These are phyloP conservation scores for Penicillium palitans DNA, from an alignment of 2,329 filamentous ascomycete genomes.

Conservation along the genomic window DNA sequence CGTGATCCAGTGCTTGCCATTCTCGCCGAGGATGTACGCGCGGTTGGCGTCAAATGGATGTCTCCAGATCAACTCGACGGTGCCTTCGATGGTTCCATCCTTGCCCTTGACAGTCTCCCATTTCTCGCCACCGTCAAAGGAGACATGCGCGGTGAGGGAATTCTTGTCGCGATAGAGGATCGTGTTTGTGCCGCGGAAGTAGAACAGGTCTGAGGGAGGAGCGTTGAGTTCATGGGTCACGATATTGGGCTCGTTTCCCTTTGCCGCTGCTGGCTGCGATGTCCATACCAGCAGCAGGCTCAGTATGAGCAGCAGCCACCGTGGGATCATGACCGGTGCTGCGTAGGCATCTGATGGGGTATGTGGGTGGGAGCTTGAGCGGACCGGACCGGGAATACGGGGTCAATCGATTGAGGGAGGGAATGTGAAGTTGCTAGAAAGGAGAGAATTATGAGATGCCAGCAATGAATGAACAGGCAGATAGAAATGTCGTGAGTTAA, in stretches of 20 bases:
- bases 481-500: neutral
- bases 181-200: slow-evolving; percentile 86
- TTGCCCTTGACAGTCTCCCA: slow-evolving; percentile 69
- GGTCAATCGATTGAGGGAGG: slow-evolving; percentile 2
- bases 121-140: slow-evolving; percentile 73
- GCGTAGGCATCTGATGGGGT: slow-evolving; percentile 32
- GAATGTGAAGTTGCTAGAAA: neutral
- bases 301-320: slow-evolving; percentile 49
- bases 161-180: slow-evolving; percentile 71
- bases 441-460: neutral
- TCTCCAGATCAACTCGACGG: slow-evolving; percentile 63
- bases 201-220: slow-evolving; percentile 70
- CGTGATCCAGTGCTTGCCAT: slow-evolving; percentile 76
- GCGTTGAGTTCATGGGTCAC: slow-evolving; percentile 65
- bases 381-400: slow-evolving; percentile 18
- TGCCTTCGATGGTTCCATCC: slow-evolving; percentile 53
- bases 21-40: slow-evolving; percentile 75
- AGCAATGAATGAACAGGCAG: neutral
- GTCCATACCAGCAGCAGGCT: slow-evolving; percentile 55
- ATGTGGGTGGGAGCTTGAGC: slow-evolving; percentile 11
- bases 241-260: slow-evolving; percentile 64
- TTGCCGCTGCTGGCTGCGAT: slow-evolving; percentile 52
- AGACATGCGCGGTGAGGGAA: slow-evolving; percentile 70
- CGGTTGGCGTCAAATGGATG: slow-evolving; percentile 76
- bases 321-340: slow-evolving; percentile 39